Evolutionary conservation across 495 filamentous ascomycete species (phyloP), one percentile per base, ranked within the genome.

Genomic region (Trichoderma gamsii): DNA sequence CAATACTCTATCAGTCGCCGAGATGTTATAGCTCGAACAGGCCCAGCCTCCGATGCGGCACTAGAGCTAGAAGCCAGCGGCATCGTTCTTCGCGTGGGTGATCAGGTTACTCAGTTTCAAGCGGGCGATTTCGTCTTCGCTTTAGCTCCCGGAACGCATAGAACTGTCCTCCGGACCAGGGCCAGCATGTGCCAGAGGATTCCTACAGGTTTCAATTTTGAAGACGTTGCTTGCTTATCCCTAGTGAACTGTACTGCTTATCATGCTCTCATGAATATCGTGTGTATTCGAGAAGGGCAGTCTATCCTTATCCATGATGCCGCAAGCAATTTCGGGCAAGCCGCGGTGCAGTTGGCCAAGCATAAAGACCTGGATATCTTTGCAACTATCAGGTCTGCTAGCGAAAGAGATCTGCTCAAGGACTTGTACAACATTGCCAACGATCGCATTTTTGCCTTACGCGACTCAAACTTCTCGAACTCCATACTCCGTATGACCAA

Each of bases 231-330:
- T 29, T 29, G 29, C 29, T 29, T 29, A 4, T 29, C 4, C 29
- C 29, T 29, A 74, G 78, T 73, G 69, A 68, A 23, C 78, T 74
- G 73, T 29, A 87, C 86, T 0, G 85, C 85, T 0, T 81, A 82
- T 65, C 81, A 87, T 70, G 76, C 80, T 1, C 64, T 81, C 3
- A 13, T 76, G 27, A 32, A 72, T 46, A 65, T 76, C 13, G 78
- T 72, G 3, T 23, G 68, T n/a, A 56, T 79, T 12, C 16, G 52
- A 15, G 68, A 72, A 12, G 81, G 72, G 13, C 80, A 86, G 69
- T 79, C 72, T 12, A 76, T 86, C 1, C 74, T 87, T 23, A 83
- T 87, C 52, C 82, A 86, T 65, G 75, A 73, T 0, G 85, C 78
- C 11, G 72, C 82, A 7, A 80, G 81, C 46, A 79, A 75, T 25